Evolutionary conservation across 176 grass and related monocot species (phyloP), one percentile per base, ranked within the genome.

Genomic region (Bothriochloa decipiens): DNA sequence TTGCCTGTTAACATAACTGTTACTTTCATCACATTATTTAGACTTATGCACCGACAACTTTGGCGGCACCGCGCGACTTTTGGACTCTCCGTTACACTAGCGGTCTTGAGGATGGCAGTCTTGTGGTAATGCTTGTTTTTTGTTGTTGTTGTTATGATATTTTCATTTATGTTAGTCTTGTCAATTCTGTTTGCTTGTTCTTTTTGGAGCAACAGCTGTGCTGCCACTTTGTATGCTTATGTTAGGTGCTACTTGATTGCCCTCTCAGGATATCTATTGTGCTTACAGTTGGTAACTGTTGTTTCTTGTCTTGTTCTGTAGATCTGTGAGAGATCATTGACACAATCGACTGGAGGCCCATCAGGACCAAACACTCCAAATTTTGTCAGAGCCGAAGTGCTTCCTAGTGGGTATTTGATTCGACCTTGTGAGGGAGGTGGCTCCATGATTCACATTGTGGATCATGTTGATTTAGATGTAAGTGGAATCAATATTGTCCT

Each of bases 401-500:
- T 96, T 70, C 91, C 97, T 28, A 96, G 97, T 84, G 97, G 97
- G 16, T 99, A 94, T 85, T 80, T 99, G 33, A 99, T 99, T 81
- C 87, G 94, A 25, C 97, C 97, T 29, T 96, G 97, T n/a, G 97
- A 99, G 78, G 97, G 97, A 43, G 97, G 97, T 70, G 97, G 97
- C 29, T 99, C 97, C 13, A 96, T 99, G 93, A 99, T 99, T 84
- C 93, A 96, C 89, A 99, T 99, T 92, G 97, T 96, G 26, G 97
- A 99, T 91, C 97, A 99, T 88, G 79, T 99, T 67, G 97, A 99
- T 85, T 86, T 99, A 79, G 91, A 99, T 92, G 97, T 99, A 78
- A 96, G 93, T 79, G 39, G 57, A 29, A 77, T 33, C 15, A 2
- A 65, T 72, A 70, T 69, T 43, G 47, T 11, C 35, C 15, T 20